Evolutionary conservation across 768 basidiomycete species (phyloP).

Genomic region (Albatrellus ellisii): DNA sequence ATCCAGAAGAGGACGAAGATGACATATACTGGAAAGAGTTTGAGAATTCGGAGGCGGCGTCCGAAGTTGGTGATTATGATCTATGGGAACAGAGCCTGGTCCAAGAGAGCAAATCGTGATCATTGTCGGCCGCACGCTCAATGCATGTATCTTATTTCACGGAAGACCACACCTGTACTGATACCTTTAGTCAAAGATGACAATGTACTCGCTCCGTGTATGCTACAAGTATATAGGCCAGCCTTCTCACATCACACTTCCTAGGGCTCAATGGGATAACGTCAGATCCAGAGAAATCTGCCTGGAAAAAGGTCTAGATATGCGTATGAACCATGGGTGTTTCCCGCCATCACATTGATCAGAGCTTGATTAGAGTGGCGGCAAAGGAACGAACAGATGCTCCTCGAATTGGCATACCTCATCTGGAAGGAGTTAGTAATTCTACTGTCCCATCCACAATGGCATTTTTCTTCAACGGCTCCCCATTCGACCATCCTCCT

Average conservation of each 20-base stretch:
- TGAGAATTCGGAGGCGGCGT: conserved; percentile 9
- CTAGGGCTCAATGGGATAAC: neutral
- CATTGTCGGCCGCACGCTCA: too few species aligned
- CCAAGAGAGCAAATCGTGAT: neutral
- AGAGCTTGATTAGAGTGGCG: too few species aligned
- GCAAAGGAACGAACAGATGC: too few species aligned
- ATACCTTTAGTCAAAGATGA: neutral
- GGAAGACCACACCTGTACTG: neutral
- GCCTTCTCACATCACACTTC: too few species aligned
- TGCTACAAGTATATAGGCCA: neutral
- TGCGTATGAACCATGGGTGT: too few species aligned
- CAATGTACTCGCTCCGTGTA: neutral
- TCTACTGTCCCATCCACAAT: too few species aligned
- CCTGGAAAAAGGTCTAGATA: too few species aligned
- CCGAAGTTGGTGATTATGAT: neutral
- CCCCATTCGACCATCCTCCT: too few species aligned
- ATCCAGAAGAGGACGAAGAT: conserved; percentile 12
- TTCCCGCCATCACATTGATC: too few species aligned
- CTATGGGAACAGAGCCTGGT: neutral
- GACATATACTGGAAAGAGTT: conserved; percentile 11
- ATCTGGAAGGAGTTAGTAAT: too few species aligned
- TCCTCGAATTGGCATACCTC: too few species aligned
- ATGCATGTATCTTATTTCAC: neutral
- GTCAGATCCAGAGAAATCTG: neutral
- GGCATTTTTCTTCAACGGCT: too few species aligned